phyloP scores from a whole-genome alignment of 192 early-diverging fungal genomes.

The Entomortierella beljakovae region DNA sequence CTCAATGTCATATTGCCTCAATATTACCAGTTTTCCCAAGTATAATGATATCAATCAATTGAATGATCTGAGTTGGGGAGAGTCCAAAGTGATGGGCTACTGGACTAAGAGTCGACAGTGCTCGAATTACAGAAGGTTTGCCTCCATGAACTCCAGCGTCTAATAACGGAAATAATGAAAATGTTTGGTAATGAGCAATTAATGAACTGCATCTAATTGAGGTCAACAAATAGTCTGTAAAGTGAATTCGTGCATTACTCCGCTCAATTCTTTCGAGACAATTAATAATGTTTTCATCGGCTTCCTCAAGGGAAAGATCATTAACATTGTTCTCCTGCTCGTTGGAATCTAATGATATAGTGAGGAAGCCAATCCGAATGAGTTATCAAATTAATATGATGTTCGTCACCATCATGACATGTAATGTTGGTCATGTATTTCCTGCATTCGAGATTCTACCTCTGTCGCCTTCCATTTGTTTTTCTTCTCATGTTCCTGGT shows the following conservation, averaged over 20 bases:
- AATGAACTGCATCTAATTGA: background rate
- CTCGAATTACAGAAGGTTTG: conserved; percentile 12
- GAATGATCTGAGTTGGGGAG: conserved; percentile 25
- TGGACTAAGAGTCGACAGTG: conserved; percentile 25
- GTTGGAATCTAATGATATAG: background rate
- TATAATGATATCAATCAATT: conserved; percentile 48
- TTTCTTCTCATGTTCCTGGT: no score
- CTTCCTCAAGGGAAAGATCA: conserved; percentile 28
- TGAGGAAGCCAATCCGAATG: background rate
- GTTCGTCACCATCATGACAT: background rate
- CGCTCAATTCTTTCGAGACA: conserved; percentile 32
- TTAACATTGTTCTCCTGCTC: background rate
- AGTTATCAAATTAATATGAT: background rate
- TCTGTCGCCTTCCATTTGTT: conserved; percentile 20
- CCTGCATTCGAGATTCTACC: conserved; percentile 4
- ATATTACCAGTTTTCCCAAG: conserved; percentile 43
- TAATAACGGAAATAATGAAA: no score
- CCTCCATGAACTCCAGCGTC: conserved; percentile 48
- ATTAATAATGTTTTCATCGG: conserved; percentile 19
- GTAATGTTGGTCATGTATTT: background rate
- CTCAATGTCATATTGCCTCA: background rate
- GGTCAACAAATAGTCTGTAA: background rate
- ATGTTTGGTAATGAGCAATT: no score
- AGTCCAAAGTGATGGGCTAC: conserved; percentile 43
- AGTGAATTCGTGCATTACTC: conserved; percentile 18